Evolutionary conservation across 352 stramenopile species (phyloP).

Genomic region (Phytophthora foliorum): DNA sequence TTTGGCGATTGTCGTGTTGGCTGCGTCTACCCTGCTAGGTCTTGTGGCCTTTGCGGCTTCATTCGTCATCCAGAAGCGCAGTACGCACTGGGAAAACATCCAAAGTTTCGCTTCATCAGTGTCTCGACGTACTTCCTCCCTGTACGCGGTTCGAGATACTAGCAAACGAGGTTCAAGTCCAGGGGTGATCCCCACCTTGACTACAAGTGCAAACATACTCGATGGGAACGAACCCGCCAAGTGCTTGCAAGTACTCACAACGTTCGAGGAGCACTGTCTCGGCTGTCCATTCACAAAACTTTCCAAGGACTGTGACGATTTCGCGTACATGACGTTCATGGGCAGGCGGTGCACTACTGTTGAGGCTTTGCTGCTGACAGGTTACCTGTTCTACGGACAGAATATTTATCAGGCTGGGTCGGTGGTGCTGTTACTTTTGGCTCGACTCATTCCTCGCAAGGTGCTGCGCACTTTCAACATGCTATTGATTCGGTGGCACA

Average conservation of each 20-base stretch:
- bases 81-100: not conserved
- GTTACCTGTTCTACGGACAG: conserved; percentile 25
- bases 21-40: not conserved
- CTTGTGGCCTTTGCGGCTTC: conserved; percentile 2
- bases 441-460: conserved; percentile 14
- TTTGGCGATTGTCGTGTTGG: conserved; percentile 9
- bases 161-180: not conserved
- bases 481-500: conserved; percentile 24
- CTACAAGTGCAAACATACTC: not conserved
- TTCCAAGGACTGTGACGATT: conserved; percentile 33
- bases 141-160: not conserved
- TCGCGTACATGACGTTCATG: conserved; percentile 14
- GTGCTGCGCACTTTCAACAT: conserved; percentile 27
- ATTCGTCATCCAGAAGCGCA: conserved; percentile 14
- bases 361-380: conserved; percentile 23
- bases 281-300: conserved; percentile 24
- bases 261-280: conserved; percentile 29
- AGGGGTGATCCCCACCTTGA: not conserved
- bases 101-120: not conserved
- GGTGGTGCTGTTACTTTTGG: conserved; percentile 17
- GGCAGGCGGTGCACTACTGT: conserved; percentile 12
- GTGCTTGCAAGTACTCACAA: conserved; percentile 1
- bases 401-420: conserved; percentile 23
- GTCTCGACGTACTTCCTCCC: not conserved
- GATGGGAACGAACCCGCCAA: not conserved